Base-by-base conservation (phyloP, 352 stramenopile genomes). In the Paralagenidium karlingii region DNA sequence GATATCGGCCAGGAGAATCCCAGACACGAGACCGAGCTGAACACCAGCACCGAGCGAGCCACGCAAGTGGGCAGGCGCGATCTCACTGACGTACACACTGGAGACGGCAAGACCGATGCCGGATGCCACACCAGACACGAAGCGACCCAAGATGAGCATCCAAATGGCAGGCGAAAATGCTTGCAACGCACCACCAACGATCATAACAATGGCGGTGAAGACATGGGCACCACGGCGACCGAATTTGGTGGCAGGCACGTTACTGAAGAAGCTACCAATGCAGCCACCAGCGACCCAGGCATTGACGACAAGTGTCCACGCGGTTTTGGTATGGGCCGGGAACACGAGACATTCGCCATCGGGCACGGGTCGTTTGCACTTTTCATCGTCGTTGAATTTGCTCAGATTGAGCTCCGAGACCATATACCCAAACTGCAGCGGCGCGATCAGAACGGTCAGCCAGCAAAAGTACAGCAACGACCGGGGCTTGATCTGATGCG, bases 301-400 rank as follows among this genome's bases (percentile, higher is more conserved):
- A 43, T 78, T 76, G 31, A 55, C 53, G 27, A 51, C 62, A 26
- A 60, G 63, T 4, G 55, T 75, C 71, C 71, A 85, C 27, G 80
- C 42, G 6, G 44, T 45, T 8, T 59, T 51, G 0, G 69, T 58
- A 42, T 81, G 69, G 2, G 58, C 62, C 13, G 68, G 59, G 40
- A 82, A 82, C 51, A 79, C 64, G 20, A 79, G 42, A 40, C 66
- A 79, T n/a, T 53, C 63, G 28, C 53, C 62, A 10, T 37, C 16
- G 9, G 33, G 39, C 1, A 79, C 55, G 7, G 64, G 68, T 11
- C 51, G 56, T 24, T 61, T 38, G 28, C 68, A 82, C 24, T 51
- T 50, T 7, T 38, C 38, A 12, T 52, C 54, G 40, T 68, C 49
- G 40, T 66, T 57, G 36, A 73, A 79, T 18, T 60, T 55, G 1